phyloP scores from a whole-genome alignment of 768 basidiomycete genomes.

The Pisolithus orientalis region DNA sequence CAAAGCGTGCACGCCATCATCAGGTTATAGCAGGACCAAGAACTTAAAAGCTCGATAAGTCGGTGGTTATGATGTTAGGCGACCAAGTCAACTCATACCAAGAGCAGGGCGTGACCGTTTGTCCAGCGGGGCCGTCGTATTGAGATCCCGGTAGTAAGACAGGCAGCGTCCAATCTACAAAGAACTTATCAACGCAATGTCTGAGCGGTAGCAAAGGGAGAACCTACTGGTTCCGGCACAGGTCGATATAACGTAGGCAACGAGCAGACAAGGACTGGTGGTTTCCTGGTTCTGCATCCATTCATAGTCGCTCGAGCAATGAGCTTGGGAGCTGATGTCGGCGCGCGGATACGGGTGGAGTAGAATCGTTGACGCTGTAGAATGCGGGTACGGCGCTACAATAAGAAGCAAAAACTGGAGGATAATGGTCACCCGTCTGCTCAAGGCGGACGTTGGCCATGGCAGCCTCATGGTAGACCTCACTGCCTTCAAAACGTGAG shows the following conservation, averaged over 20 bases:
- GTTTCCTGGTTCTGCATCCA: conserved; percentile 22
- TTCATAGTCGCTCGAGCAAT: conserved; percentile 10
- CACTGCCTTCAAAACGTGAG: no score
- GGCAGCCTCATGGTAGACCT: no score
- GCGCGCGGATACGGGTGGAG: conserved; percentile 7
- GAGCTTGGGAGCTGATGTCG: conserved; percentile 6
- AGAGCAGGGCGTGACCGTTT: conserved; percentile 23
- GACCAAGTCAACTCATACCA: conserved; percentile 14
- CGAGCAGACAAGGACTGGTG: conserved; percentile 17
- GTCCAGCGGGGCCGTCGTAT: conserved; percentile 18
- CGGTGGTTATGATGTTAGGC: neutral
- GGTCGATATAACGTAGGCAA: conserved; percentile 26
- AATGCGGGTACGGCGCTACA: no score
- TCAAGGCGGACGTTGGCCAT: no score
- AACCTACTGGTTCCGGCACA: conserved; percentile 20
- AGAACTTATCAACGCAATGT: neutral
- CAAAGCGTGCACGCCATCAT: conserved; percentile 47
- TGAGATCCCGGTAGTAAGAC: conserved; percentile 9
- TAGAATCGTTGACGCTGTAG: neutral
- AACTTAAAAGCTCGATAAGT: conserved; percentile 25
- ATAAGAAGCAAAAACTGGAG: neutral
- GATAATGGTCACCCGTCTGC: no score
- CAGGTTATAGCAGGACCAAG: conserved; percentile 53
- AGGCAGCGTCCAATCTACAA: conserved; percentile 21
- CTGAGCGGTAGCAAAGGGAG: neutral